phyloP scores from a whole-genome alignment of 78 protist genomes.

The Ministeria vibrans region DNA sequence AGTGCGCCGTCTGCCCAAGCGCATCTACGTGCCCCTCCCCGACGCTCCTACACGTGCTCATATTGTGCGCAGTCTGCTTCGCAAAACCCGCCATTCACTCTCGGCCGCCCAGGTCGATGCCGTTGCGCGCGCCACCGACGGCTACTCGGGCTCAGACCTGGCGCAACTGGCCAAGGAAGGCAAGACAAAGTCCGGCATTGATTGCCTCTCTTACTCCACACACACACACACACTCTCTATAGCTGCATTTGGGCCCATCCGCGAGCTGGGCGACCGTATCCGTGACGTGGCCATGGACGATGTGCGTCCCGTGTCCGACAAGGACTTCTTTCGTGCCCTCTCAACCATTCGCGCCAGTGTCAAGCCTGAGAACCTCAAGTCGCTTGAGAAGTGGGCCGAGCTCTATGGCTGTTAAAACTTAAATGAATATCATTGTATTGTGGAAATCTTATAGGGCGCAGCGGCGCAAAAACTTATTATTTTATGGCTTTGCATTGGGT shows the following conservation, averaged over 20 bases:
- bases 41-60: not conserved
- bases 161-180: not conserved
- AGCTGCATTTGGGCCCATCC: not conserved
- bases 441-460: too few relatives aligned
- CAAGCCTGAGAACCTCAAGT: not conserved
- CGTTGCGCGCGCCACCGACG: not conserved
- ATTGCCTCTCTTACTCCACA: too few relatives aligned
- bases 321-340: not conserved
- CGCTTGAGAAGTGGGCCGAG: not conserved
- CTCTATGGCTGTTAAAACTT: too few relatives aligned
- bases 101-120: not conserved
- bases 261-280: not conserved
- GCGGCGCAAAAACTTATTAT: too few relatives aligned
- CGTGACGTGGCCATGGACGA: not conserved
- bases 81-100: not conserved
- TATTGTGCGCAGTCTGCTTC: not conserved
- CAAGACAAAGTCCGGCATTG: too few relatives aligned
- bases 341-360: not conserved
- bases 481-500: too few relatives aligned
- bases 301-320: not conserved
- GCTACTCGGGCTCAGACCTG: not conserved
- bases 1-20: constrained; percentile 55
- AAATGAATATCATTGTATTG: too few relatives aligned
- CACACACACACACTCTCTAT: too few relatives aligned
- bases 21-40: constrained; percentile 8